phyloP scores from a whole-genome alignment of 352 stramenopile species.

The Thalassiosira mediterranea region DNA sequence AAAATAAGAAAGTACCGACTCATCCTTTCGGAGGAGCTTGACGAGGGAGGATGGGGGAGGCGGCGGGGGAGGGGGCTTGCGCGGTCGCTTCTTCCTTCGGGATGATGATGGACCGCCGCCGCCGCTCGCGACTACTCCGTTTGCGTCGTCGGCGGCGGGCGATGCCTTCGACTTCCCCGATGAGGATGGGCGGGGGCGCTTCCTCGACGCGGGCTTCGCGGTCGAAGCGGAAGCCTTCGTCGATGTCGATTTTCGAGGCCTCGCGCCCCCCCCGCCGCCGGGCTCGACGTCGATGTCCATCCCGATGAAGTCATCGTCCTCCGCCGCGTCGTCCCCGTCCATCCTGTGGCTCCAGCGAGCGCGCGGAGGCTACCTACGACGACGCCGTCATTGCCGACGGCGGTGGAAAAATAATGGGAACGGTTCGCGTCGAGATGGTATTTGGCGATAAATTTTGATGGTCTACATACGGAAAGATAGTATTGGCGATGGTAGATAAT shows the following conservation, averaged over 20 bases:
- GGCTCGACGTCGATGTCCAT: conserved; percentile 28
- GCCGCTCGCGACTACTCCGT: too few relatives aligned
- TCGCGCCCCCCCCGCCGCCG: neutral
- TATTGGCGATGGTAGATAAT: too few relatives aligned
- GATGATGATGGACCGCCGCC: too few relatives aligned
- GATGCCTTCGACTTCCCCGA: neutral
- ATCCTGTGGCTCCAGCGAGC: too few relatives aligned
- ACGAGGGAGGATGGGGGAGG: conserved; percentile 61
- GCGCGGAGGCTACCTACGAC: too few relatives aligned
- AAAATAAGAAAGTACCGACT: conserved; percentile 70
- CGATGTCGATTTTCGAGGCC: conserved; percentile 1
- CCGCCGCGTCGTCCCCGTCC: too few relatives aligned
- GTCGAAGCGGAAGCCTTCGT: neutral
- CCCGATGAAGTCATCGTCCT: conserved; percentile 31
- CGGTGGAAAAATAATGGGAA: too few relatives aligned
- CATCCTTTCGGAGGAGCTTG: conserved; percentile 61
- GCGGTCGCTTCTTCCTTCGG: conserved; percentile 1
- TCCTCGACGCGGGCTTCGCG: neutral
- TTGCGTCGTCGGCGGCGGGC: neutral
- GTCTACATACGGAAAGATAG: too few relatives aligned
- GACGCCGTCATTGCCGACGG: too few relatives aligned
- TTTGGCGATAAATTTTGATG: too few relatives aligned
- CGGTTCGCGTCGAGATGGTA: too few relatives aligned
- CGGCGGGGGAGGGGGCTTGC: conserved; percentile 34
- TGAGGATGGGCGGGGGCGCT: neutral